Percentiles rank a stretch among this genome's conserved stretches.
Conservation (phyloP, 805 yeast species). For the Helenozyma baotianmanensis region DNA sequence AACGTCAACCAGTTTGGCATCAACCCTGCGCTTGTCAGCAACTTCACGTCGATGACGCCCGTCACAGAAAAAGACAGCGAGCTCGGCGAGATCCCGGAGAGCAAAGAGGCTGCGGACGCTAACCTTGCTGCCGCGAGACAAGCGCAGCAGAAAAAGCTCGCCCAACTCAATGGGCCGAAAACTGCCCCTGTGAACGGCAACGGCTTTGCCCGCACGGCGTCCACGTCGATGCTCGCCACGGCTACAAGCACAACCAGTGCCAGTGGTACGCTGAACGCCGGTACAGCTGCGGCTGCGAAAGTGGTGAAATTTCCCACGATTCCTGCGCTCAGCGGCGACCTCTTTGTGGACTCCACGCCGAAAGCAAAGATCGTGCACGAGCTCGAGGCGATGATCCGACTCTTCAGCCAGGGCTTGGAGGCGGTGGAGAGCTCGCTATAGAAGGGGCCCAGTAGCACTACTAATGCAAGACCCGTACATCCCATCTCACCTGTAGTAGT, state of each 20-base stretch:
- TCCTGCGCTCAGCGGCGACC: slow-evolving; percentile 33
- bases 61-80: slow-evolving; percentile 52
- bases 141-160: slow-evolving; percentile 1
- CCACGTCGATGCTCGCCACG: background rate
- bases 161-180: slow-evolving; percentile 8
- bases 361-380: slow-evolving; percentile 31
- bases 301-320: slow-evolving; percentile 30
- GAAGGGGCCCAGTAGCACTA: background rate
- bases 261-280: background rate
- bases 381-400: slow-evolving; percentile 33
- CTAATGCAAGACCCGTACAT: background rate
- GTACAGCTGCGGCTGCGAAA: background rate
- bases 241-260: background rate
- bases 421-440: slow-evolving; percentile 25
- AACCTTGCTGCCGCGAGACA: too few species aligned
- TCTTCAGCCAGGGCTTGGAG: slow-evolving; percentile 38
- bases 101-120: background rate
- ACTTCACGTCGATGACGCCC: slow-evolving; percentile 73
- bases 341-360: slow-evolving; percentile 35
- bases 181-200: slow-evolving; percentile 10
- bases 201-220: background rate
- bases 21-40: slow-evolving; percentile 46
- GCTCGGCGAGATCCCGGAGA: slow-evolving; percentile 11
- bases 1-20: slow-evolving; percentile 67
- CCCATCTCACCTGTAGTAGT: background rate